Evolutionary conservation across 2,329 filamentous ascomycete genomes (phyloP), one percentile per base, ranked within the genome.

Genomic region (Hymenoscyphus scutula): DNA sequence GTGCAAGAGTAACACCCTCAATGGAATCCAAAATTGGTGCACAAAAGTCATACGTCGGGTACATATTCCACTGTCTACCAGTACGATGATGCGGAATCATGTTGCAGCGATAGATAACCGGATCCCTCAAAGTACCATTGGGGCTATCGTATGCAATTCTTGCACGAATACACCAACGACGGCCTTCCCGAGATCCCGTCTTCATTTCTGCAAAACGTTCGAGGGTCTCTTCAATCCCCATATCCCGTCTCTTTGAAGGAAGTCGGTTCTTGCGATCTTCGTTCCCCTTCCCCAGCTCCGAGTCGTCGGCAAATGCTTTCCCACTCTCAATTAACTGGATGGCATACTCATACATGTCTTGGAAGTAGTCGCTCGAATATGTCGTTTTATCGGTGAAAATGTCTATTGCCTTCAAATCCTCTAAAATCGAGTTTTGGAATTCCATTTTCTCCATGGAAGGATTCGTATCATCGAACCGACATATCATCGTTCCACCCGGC

Each of bases 51-150:
- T 23, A 48, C n/a, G 19, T 48, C 3, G 41, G 41, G 2, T 48
- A 11, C 1, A 25, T 48, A n/a, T 92, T 92, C 89, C 89, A 92
- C 67, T 81, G 86, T 63, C 80, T 83, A 27, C 89, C 89, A 1
- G 90, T 93, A 68, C 90, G 86, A 79, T 93, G 90, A 75, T 93
- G 89, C 15, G 62, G 38, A 58, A 23, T 57, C 5, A 83, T 80
- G 72, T 96, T 96, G 84, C 91, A 97, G 68, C 94, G 89, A 82
- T 97, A 97, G 76, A 97, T 95, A 77, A 97, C 92, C 13, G 93
- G 94, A 75, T 97, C 94, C 68, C 94, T 85, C 84, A 97, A 86
- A 59, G 93, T 91, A 78, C 95, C 95, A 81, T 97, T 97, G 68
- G 89, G 89, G 78, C 94, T 89, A 76, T 95, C 90, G 70, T 89